These are phyloP conservation scores for Piper longum DNA, from an alignment of 164 flowering plant species.

Conservation along the genomic window DNA sequence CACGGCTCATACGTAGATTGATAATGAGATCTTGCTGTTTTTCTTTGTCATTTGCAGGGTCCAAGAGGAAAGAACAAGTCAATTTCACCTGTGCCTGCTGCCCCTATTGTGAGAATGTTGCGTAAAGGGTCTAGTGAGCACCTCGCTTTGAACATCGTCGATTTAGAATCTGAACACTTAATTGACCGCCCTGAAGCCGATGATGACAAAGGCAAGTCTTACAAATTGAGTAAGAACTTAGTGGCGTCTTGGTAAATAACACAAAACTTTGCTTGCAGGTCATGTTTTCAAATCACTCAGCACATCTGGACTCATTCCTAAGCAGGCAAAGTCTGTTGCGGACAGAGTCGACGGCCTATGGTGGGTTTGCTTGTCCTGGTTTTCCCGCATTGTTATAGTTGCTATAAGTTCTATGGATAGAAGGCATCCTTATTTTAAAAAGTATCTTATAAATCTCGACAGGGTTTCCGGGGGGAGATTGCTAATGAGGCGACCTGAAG, in stretches of 20 bases:
- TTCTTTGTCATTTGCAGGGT: slow-evolving; percentile 30
- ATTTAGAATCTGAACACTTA: slow-evolving; percentile 49
- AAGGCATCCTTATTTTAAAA: background rate
- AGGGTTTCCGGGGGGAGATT: slow-evolving; percentile 84
- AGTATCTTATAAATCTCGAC: slow-evolving; percentile 6
- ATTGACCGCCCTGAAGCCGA: slow-evolving; percentile 44
- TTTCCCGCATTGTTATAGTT: background rate
- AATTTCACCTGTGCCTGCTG: slow-evolving; percentile 39
- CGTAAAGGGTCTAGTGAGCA: slow-evolving; percentile 85
- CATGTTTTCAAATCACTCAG: slow-evolving; percentile 83
- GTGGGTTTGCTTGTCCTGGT: slow-evolving; percentile 20
- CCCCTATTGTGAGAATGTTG: slow-evolving; percentile 58
- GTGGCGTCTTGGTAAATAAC: background rate
- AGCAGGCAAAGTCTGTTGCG: slow-evolving; percentile 71
- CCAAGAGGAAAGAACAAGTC: slow-evolving; percentile 19
- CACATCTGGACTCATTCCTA: slow-evolving; percentile 76
- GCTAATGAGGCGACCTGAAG: slow-evolving; percentile 74
- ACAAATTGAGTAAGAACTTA: background rate
- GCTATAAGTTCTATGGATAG: background rate
- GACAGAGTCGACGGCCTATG: slow-evolving; percentile 90
- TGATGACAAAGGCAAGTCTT: slow-evolving; percentile 72
- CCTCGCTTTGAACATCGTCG: slow-evolving; percentile 52
- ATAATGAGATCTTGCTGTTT: background rate
- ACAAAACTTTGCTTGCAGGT: slow-evolving; percentile 36
- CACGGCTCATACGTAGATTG: background rate